phyloP scores from a whole-genome alignment of 202 grass and related monocot genomes.

The Brachypodium distachyon region DNA sequence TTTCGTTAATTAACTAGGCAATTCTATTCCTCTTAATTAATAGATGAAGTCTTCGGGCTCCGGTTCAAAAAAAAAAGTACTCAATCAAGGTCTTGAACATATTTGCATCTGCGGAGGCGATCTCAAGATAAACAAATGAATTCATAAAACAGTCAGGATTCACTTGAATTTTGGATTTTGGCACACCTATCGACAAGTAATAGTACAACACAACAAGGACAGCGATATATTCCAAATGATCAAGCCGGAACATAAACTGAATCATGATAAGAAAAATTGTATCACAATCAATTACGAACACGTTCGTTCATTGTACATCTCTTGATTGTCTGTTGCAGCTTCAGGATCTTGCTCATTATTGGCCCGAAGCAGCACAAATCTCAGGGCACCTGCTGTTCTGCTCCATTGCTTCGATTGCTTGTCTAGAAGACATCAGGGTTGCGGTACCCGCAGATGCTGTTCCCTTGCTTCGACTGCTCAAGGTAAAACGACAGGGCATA shows the following conservation, averaged over 20 bases:
- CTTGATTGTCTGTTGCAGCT: neutral
- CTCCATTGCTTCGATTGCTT: no score
- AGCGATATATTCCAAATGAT: neutral
- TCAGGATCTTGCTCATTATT: neutral
- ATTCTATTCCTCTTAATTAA: no score
- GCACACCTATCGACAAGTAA: neutral
- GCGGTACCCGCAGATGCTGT: conserved; percentile 1
- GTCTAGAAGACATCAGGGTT: conserved; percentile 55
- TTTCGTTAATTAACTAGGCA: no score
- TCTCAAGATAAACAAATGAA: no score
- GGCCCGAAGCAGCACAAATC: neutral
- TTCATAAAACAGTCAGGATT: no score
- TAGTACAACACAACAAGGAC: no score
- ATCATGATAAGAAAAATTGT: neutral
- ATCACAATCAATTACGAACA: neutral
- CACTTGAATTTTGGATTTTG: no score
- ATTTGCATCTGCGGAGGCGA: no score
- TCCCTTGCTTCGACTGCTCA: neutral
- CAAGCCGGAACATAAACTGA: neutral
- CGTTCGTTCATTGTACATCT: neutral
- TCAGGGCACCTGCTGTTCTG: no score
- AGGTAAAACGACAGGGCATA: conserved; percentile 38
- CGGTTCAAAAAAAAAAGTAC: no score
- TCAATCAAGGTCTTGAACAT: no score
- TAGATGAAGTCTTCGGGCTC: no score